A percentile compares a stretch with the other conserved stretches of the same genome.
These are phyloP conservation scores for Peterozyma xylosa DNA, from an alignment of 805 yeast species.

Conservation along the genomic window DNA sequence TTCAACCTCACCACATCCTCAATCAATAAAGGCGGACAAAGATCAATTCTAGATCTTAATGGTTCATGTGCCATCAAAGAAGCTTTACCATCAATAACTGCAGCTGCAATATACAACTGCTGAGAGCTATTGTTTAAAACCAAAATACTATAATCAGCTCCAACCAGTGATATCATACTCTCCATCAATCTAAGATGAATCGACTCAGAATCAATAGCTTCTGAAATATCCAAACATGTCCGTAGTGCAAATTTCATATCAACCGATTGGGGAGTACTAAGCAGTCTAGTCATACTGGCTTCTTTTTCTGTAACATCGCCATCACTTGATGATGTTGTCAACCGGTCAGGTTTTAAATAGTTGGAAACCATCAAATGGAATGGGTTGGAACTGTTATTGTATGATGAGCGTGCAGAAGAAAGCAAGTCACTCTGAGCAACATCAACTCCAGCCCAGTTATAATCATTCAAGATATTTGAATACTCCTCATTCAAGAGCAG, in stretches of 20 bases:
- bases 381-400: conserved; percentile 13
- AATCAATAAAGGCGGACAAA: conserved; percentile 34
- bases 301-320: conserved; percentile 8
- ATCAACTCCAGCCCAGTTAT: conserved; percentile 26
- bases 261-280: conserved; percentile 30
- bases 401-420: not conserved
- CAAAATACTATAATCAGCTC: conserved; percentile 26
- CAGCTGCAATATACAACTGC: conserved; percentile 20
- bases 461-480: conserved; percentile 18
- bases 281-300: conserved; percentile 36
- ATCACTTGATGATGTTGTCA: conserved; percentile 7
- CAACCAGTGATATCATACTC: conserved; percentile 22
- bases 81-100: conserved; percentile 21
- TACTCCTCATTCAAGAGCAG: conserved; percentile 20
- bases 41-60: conserved; percentile 29
- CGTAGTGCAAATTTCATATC: conserved; percentile 30
- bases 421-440: conserved; percentile 1
- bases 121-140: conserved; percentile 20
- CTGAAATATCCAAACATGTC: conserved; percentile 43
- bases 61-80: conserved; percentile 24
- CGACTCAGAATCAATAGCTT: conserved; percentile 28
- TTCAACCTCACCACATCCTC: conserved; percentile 31
- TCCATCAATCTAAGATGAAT: conserved; percentile 30
- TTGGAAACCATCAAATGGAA: conserved; percentile 20
- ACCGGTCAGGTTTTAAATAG: conserved; percentile 11